Conservation (phyloP, 2,329 filamentous ascomycete species). For the Grosmannia clavigera region DNA sequence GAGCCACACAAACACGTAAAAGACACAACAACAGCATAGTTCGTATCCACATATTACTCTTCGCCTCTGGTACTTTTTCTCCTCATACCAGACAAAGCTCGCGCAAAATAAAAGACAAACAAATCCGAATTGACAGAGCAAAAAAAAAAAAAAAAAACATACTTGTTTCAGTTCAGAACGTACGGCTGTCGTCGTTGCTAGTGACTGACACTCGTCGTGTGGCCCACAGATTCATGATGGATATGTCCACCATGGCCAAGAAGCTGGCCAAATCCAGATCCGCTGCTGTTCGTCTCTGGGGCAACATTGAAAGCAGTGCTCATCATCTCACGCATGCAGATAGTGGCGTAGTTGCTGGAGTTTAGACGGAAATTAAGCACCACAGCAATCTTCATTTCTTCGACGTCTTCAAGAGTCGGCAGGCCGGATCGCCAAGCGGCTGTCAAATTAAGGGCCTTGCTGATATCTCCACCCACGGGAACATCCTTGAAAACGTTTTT, state of each 20-base stretch:
- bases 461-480: neutral
- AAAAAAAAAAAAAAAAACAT: neutral
- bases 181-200: neutral
- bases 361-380: conserved; percentile 24
- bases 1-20: neutral
- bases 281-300: neutral
- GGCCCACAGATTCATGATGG: neutral
- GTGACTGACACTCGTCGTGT: neutral
- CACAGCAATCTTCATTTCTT: conserved; percentile 22
- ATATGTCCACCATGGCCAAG: conserved; percentile 2
- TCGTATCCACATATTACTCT: neutral
- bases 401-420: conserved; percentile 4
- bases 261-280: neutral
- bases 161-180: neutral
- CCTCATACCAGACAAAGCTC: neutral
- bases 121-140: neutral
- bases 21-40: neutral
- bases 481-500: conserved; percentile 9
- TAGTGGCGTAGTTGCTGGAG: conserved; percentile 25
- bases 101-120: neutral
- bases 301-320: neutral
- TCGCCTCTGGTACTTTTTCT: neutral
- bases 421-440: conserved; percentile 8
- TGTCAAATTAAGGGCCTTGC: conserved; percentile 11
- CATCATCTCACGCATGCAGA: conserved; percentile 25